A percentile compares a stretch with the other conserved stretches of the same genome.
Conservation (phyloP, 73 alveolate species). For the Tetrahymena elliotti region DNA sequence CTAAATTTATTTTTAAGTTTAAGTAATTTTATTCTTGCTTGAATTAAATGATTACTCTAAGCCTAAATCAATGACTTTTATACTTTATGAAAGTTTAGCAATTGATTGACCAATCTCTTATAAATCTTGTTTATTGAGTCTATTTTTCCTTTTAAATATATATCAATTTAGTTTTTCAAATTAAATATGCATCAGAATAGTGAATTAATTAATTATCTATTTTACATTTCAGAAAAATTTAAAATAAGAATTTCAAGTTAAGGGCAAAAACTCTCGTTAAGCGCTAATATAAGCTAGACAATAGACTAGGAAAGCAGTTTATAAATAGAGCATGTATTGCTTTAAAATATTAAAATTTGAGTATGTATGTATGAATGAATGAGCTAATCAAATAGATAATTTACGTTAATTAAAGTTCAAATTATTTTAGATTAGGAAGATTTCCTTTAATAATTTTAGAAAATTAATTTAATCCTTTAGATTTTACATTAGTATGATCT, state of each 20-base stretch:
- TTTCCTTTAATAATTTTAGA: not conserved
- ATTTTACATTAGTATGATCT: not conserved
- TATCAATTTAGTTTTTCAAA: no score
- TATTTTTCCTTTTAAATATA: not conserved
- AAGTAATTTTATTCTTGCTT: no score
- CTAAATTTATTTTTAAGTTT: not conserved
- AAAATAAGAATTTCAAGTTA: no score
- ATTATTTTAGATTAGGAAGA: not conserved
- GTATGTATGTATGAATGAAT: no score
- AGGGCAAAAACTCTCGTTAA: no score
- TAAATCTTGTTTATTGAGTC: not conserved
- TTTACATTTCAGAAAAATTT: not conserved
- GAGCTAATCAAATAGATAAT: not conserved
- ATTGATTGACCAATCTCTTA: not conserved
- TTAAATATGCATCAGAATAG: no score
- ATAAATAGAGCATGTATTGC: not conserved
- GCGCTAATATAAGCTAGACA: no score
- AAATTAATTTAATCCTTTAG: not conserved
- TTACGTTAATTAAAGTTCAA: not conserved
- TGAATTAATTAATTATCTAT: no score
- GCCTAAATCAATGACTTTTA: no score
- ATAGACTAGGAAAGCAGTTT: not conserved
- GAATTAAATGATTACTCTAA: not conserved
- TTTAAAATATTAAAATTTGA: not conserved
- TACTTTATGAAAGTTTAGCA: not conserved